Evolutionary conservation across 1,139 yeast species (phyloP).

Genomic region (Taphrina sp.): DNA sequence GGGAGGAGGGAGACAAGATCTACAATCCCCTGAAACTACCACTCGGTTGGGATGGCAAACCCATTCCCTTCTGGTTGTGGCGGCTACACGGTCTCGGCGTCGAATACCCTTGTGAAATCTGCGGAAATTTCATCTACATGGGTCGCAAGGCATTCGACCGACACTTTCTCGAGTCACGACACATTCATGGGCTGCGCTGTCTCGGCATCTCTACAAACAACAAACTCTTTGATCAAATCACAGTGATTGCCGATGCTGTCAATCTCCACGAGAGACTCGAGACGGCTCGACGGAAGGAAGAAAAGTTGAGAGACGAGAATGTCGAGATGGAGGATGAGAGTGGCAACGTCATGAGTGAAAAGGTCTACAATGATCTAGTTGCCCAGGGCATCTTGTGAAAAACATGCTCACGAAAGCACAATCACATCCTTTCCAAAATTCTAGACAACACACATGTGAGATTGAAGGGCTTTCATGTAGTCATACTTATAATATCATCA

Average conservation of each 20-base stretch:
- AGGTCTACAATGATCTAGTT: slow-evolving; percentile 77
- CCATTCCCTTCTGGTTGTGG: slow-evolving; percentile 91
- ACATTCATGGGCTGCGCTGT: slow-evolving; percentile 68
- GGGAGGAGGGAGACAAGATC: slow-evolving; percentile 38
- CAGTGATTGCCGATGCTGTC: slow-evolving; percentile 65
- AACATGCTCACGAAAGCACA: no score
- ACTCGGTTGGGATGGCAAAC: slow-evolving; percentile 82
- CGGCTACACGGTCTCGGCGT: slow-evolving; percentile 82
- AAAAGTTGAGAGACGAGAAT: slow-evolving; percentile 55
- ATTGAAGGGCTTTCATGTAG: no score
- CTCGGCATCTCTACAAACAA: slow-evolving; percentile 60
- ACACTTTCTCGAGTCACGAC: slow-evolving; percentile 72
- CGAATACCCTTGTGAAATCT: slow-evolving; percentile 75
- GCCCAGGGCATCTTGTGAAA: slow-evolving; percentile 68
- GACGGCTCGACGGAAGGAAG: slow-evolving; percentile 47
- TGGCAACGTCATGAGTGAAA: slow-evolving; percentile 86
- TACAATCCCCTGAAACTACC: slow-evolving; percentile 63
- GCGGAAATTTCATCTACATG: slow-evolving; percentile 71
- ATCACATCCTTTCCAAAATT: no score
- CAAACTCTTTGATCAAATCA: slow-evolving; percentile 60
- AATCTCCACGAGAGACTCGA: slow-evolving; percentile 54
- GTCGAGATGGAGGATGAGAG: slow-evolving; percentile 87
- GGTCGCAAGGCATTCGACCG: slow-evolving; percentile 71
- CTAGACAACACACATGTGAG: no score
- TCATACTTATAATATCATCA: no score